Percentiles rank a stretch among this genome's conserved stretches.
These are phyloP conservation scores for Xylaria sp. DNA, from an alignment of 2,329 filamentous ascomycete genomes.

Conservation along the genomic window DNA sequence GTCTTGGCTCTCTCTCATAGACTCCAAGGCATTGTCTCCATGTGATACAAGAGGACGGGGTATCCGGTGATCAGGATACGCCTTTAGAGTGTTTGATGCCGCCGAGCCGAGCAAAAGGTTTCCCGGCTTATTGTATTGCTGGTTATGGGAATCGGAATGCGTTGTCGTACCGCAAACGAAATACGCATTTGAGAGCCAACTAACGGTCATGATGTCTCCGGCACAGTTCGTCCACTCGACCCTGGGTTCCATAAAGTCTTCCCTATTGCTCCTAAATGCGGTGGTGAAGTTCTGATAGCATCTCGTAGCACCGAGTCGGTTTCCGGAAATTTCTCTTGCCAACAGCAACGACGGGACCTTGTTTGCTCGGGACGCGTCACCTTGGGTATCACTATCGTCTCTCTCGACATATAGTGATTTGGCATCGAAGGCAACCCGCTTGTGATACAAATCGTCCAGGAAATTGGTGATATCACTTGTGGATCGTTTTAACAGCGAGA, in stretches of 20 bases:
- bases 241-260: slow-evolving; percentile 55
- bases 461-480: slow-evolving; percentile 42
- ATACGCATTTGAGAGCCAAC: slow-evolving; percentile 56
- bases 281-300: slow-evolving; percentile 49
- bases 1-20: slow-evolving; percentile 62
- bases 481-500: slow-evolving; percentile 31
- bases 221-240: slow-evolving; percentile 64
- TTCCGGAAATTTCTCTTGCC: slow-evolving; percentile 53
- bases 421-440: slow-evolving; percentile 24
- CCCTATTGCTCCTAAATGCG: slow-evolving; percentile 47
- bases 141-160: slow-evolving; percentile 65
- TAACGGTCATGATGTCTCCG: slow-evolving; percentile 61
- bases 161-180: slow-evolving; percentile 66
- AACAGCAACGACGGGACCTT: slow-evolving; percentile 48
- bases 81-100: slow-evolving; percentile 46
- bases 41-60: slow-evolving; percentile 54
- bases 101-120: slow-evolving; percentile 62
- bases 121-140: slow-evolving; percentile 68
- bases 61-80: slow-evolving; percentile 61
- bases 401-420: slow-evolving; percentile 37
- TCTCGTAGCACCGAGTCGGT: slow-evolving; percentile 45
- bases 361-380: slow-evolving; percentile 33
- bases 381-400: slow-evolving; percentile 35
- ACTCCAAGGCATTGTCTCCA: slow-evolving; percentile 57
- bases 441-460: slow-evolving; percentile 39